Conservation (phyloP, 805 yeast genomes). For the Wickerhamiella australiensis region DNA sequence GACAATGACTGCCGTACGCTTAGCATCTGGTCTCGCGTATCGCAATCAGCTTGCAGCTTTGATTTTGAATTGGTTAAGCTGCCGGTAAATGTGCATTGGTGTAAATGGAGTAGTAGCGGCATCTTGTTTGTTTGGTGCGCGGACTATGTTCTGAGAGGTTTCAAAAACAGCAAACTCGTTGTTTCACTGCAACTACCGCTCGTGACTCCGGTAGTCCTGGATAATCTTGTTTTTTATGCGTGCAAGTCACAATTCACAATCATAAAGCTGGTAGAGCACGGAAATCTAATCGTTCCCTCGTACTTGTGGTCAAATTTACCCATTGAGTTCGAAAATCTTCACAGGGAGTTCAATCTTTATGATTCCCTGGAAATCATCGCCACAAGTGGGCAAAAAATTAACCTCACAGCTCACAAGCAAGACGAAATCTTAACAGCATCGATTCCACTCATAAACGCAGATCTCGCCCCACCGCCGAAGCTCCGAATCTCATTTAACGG, state of each 20-base stretch:
- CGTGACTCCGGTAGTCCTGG: not conserved
- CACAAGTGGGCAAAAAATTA: not conserved
- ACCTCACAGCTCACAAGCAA: not conserved
- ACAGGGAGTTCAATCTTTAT: not conserved
- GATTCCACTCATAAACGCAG: not conserved
- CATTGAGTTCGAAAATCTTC: not conserved
- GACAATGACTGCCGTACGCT: conserved; percentile 59
- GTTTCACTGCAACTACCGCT: not conserved
- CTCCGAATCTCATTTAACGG: not conserved
- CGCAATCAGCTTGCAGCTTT: conserved; percentile 56
- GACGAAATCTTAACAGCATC: not conserved
- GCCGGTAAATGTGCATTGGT: conserved; percentile 41
- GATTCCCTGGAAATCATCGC: not conserved
- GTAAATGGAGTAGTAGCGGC: conserved; percentile 47
- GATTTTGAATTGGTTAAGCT: conserved; percentile 62
- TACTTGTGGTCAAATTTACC: not conserved
- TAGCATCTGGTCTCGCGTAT: conserved; percentile 52
- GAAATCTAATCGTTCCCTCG: not conserved
- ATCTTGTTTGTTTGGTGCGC: conserved; percentile 53
- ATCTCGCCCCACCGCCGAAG: not conserved
- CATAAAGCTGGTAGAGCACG: not conserved
- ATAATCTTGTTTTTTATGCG: not conserved
- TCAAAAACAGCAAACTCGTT: not conserved
- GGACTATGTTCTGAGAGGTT: conserved; percentile 49
- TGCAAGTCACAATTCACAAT: not conserved